phyloP scores from a whole-genome alignment of 352 stramenopile genomes.

The Pilasporangium apinafurcum region DNA sequence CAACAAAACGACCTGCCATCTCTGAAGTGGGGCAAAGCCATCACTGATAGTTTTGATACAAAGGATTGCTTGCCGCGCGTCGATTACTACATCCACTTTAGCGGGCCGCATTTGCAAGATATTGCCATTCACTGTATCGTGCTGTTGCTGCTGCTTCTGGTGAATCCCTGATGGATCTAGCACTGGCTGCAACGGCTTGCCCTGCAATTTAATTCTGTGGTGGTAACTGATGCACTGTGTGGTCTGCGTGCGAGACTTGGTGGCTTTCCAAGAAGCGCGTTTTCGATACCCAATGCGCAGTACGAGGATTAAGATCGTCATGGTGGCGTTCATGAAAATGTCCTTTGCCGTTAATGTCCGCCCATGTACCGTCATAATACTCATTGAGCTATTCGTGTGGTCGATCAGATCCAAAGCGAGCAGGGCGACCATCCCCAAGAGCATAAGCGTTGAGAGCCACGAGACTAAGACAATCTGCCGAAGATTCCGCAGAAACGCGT shows the following conservation, averaged over 20 bases:
- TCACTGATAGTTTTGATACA: not conserved
- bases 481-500: conserved; percentile 8
- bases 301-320: conserved; percentile 6
- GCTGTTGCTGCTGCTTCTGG: not conserved
- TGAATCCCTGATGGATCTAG: not conserved
- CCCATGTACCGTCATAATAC: not conserved
- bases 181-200: not conserved
- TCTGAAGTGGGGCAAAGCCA: not conserved
- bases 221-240: conserved; percentile 5
- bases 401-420: conserved; percentile 4
- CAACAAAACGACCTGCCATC: not conserved
- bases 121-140: not conserved
- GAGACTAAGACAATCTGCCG: not conserved
- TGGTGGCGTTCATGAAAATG: conserved; percentile 4
- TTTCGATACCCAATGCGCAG: conserved; percentile 5
- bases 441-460: not conserved
- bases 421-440: not conserved
- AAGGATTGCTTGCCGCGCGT: not conserved
- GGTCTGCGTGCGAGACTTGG: not conserved
- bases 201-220: not conserved
- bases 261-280: not conserved
- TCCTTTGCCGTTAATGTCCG: conserved; percentile 3
- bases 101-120: conserved; percentile 2
- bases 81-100: too few relatives aligned
- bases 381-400: not conserved